Conservation (phyloP, 768 basidiomycete species). For the Hygrocybe punicea region DNA sequence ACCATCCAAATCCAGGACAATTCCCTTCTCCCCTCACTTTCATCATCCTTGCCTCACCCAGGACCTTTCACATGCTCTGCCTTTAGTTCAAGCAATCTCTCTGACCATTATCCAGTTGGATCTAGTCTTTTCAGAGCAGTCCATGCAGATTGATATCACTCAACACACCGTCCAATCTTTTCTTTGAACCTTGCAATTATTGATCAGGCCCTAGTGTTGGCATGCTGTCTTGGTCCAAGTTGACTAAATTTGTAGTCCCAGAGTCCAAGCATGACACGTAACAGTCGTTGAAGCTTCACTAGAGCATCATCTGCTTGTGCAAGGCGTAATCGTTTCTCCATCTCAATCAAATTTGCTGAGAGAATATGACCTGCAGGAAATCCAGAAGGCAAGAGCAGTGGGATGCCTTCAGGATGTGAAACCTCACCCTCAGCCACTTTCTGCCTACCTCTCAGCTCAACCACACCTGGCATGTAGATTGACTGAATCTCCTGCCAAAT, state of each 20-base stretch:
- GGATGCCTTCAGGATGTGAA: background rate
- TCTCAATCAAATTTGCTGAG: background rate
- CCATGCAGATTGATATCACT: conserved; percentile 1
- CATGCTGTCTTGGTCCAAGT: conserved; percentile 6
- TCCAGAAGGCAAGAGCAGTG: background rate
- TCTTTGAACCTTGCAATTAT: conserved; percentile 3
- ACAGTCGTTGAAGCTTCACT: conserved; percentile 6
- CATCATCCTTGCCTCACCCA: background rate
- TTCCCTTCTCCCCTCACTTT: too few relatives aligned
- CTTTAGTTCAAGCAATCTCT: background rate
- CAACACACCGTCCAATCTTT: background rate
- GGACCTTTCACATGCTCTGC: background rate
- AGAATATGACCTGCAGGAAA: background rate
- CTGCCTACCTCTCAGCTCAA: background rate
- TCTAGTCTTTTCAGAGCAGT: background rate
- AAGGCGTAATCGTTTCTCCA: conserved; percentile 2
- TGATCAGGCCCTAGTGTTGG: conserved; percentile 5
- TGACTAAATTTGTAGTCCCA: conserved; percentile 10
- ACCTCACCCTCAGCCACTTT: background rate
- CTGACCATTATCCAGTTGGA: background rate
- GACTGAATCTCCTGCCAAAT: conserved; percentile 1
- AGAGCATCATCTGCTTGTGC: conserved; percentile 18
- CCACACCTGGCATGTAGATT: conserved; percentile 8
- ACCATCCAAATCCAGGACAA: too few relatives aligned
- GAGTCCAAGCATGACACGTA: conserved; percentile 7